These are phyloP conservation scores for Yamadazyma triangularis DNA, from an alignment of 1,139 yeast genomes.

Conservation along the genomic window DNA sequence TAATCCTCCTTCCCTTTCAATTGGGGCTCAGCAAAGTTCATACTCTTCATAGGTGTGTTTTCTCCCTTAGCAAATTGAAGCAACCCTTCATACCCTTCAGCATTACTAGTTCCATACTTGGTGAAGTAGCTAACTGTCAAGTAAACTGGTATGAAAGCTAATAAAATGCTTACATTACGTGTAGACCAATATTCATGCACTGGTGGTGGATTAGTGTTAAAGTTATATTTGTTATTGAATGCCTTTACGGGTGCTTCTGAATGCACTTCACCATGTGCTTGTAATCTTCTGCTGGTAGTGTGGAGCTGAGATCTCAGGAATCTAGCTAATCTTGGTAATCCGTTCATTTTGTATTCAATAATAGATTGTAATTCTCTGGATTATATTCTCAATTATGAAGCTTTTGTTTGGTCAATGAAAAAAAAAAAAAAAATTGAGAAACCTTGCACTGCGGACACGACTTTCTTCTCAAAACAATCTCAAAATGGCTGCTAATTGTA, in stretches of 20 bases:
- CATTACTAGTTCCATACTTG: slow-evolving; percentile 25
- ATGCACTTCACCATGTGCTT: slow-evolving; percentile 22
- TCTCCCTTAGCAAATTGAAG: slow-evolving; percentile 34
- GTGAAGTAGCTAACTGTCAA: slow-evolving; percentile 32
- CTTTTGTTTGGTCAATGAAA: background rate
- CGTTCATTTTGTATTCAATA: background rate
- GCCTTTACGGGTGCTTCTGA: slow-evolving; percentile 18
- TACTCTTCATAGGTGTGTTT: slow-evolving; percentile 33
- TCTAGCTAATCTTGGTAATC: background rate
- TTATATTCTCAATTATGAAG: background rate
- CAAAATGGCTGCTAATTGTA: background rate
- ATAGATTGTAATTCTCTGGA: background rate
- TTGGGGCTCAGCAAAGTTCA: slow-evolving; percentile 39
- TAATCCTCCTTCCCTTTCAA: no score
- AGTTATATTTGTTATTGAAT: slow-evolving; percentile 41
- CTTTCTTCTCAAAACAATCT: no score
- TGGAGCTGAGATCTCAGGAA: slow-evolving; percentile 1
- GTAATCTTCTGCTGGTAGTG: slow-evolving; percentile 19
- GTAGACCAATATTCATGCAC: slow-evolving; percentile 47
- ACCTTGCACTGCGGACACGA: no score
- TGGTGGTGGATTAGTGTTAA: slow-evolving; percentile 44
- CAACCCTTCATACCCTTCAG: slow-evolving; percentile 31
- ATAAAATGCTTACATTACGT: slow-evolving; percentile 31
- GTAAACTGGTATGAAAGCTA: slow-evolving; percentile 38
- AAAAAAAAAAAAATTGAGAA: background rate